A percentile compares a stretch with the other conserved stretches of the same genome.
Conservation (phyloP, 345 rosid species). For the Trapa bicornis region DNA sequence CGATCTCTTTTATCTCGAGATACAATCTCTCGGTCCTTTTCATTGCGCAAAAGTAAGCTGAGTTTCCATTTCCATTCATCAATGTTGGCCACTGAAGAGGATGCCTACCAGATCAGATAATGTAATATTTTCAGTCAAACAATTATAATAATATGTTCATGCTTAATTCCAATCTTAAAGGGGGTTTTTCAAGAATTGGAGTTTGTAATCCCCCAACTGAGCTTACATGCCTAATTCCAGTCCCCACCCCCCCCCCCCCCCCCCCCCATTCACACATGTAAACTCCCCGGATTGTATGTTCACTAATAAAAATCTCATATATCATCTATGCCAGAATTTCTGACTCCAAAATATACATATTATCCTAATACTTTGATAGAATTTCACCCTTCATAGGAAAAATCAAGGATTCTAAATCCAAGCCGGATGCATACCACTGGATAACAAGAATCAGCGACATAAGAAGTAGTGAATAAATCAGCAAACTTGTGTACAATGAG, state of each 20-base stretch:
- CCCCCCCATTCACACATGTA: background rate
- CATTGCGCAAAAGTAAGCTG: constrained; percentile 54
- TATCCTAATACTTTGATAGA: background rate
- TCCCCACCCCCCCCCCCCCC: no score
- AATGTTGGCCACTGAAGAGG: constrained; percentile 86
- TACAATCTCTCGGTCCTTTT: constrained; percentile 70
- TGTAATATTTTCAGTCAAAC: background rate
- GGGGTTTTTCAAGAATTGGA: background rate
- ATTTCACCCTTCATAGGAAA: background rate
- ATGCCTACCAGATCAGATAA: constrained; percentile 40
- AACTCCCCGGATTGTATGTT: background rate
- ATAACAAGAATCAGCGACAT: background rate
- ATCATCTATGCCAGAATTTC: no score
- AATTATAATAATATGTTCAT: background rate
- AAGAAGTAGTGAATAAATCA: background rate
- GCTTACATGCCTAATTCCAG: background rate
- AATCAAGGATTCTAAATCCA: background rate
- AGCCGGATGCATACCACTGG: background rate
- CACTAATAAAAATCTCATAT: background rate
- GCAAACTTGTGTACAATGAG: background rate
- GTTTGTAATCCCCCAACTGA: background rate
- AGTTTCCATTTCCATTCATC: constrained; percentile 99
- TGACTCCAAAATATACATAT: no score
- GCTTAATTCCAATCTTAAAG: background rate
- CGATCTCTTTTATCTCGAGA: constrained; percentile 89